Evolutionary conservation across 306 rosid genomes (phyloP), one percentile per base, ranked within the genome.

Genomic region (Medicago arabica): DNA sequence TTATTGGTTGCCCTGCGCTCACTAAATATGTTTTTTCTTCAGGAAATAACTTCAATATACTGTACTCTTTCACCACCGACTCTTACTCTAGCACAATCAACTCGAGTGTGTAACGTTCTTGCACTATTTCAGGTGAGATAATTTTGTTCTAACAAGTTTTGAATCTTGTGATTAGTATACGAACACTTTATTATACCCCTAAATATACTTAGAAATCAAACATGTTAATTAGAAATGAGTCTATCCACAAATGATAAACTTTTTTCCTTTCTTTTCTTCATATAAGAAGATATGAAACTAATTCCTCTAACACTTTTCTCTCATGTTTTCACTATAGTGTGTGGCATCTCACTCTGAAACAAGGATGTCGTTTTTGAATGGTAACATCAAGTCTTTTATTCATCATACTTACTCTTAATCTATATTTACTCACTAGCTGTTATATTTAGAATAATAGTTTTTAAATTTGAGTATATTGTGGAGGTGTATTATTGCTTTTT

Each of bases 321-420:
- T 67, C 59, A 12, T 67, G 21, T 47, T 25, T 66, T 78, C 59
- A 71, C 68, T 82, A 68, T 86, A 93, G 97, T 91, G 96, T 74
- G 93, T 91, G 73, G 98, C 98, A 13, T 88, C 97, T 82, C 96
- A 93, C 78, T 88, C 93, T 36, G 92, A 93, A 63, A 91, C 97
- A 19, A 87, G 91, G 84, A 89, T 85, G 90, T 63, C 67, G 71
- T 89, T 93, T 86, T 87, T 91, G 4, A 82, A 88, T 6, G 98
- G 97, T 93, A 93, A 86, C 81, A 21, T 31, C 59, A 15, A 43
- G 78, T 47, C 70, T 76, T 61, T 80, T 78, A 68, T 84, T 67
- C 25, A 67, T 76, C 17, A 44, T 12, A 44, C 74, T 34, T 59
- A 62, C 31, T 76, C 9, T 59, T 25, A 59, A 59, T 10, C 44